phyloP scores from a whole-genome alignment of 805 yeast species.

The Pichia manshurica region DNA sequence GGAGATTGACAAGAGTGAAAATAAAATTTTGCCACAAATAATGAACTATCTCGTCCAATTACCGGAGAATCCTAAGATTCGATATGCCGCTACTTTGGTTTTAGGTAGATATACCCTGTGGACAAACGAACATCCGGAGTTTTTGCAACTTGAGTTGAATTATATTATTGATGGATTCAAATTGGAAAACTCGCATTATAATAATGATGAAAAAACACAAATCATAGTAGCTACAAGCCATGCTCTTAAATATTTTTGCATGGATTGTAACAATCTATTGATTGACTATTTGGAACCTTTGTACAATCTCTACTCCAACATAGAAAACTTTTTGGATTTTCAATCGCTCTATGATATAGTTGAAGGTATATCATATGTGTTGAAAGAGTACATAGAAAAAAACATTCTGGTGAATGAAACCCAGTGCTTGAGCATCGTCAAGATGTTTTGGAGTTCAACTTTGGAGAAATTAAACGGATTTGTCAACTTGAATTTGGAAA shows the following conservation, averaged over 20 bases:
- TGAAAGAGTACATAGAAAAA: constrained; percentile 37
- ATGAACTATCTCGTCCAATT: constrained; percentile 61
- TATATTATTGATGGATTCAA: constrained; percentile 75
- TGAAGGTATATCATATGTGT: constrained; percentile 84
- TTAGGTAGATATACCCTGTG: constrained; percentile 95
- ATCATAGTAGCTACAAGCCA: constrained; percentile 84
- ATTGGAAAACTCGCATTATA: constrained; percentile 14
- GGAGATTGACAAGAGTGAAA: constrained; percentile 66
- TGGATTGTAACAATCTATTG: constrained; percentile 72
- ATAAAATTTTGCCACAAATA: constrained; percentile 64
- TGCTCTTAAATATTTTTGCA: constrained; percentile 90
- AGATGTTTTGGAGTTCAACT: constrained; percentile 64
- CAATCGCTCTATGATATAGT: constrained; percentile 73
- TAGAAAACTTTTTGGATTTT: constrained; percentile 51
- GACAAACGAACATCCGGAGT: constrained; percentile 83
- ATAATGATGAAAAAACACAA: constrained; percentile 28
- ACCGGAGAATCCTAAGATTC: constrained; percentile 80
- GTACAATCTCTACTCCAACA: constrained; percentile 60
- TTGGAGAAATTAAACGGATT: constrained; percentile 38
- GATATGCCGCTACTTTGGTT: constrained; percentile 90
- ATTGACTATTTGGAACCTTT: constrained; percentile 68
- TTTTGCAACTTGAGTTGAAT: constrained; percentile 72
- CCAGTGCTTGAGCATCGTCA: constrained; percentile 43
- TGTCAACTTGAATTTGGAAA: constrained; percentile 10
- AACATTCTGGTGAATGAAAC: constrained; percentile 35